Evolutionary conservation across 1,139 yeast species (phyloP).

Genomic region (Hansenula sp.): DNA sequence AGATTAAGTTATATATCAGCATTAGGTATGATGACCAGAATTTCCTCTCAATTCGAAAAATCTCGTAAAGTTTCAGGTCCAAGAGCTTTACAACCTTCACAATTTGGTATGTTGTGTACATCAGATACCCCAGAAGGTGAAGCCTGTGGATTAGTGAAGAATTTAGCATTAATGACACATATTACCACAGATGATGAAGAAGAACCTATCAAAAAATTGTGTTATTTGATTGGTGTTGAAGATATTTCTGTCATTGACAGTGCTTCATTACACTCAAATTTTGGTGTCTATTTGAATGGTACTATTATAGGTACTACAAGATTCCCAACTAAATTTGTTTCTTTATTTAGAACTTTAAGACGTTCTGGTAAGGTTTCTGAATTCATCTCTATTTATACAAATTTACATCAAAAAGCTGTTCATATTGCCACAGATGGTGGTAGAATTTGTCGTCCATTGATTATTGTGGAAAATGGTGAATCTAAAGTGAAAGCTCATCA

Average conservation of each 20-base stretch:
- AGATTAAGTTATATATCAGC: slow-evolving; percentile 92
- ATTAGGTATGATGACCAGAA: slow-evolving; percentile 99
- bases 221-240: slow-evolving; percentile 86
- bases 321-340: slow-evolving; percentile 77
- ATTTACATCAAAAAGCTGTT: slow-evolving; percentile 85
- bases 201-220: slow-evolving; percentile 72
- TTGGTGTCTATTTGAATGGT: slow-evolving; percentile 89
- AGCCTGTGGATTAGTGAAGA: slow-evolving; percentile 97
- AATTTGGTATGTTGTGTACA: slow-evolving; percentile 97
- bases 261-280: slow-evolving; percentile 76
- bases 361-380: slow-evolving; percentile 85
- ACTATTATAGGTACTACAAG: slow-evolving; percentile 87
- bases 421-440: slow-evolving; percentile 99
- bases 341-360: slow-evolving; percentile 72
- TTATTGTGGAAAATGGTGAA: slow-evolving; percentile 70
- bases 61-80: slow-evolving; percentile 98
- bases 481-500: slow-evolving; percentile 74
- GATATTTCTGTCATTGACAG: slow-evolving; percentile 79
- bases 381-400: slow-evolving; percentile 86
- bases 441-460: slow-evolving; percentile 93
- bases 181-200: slow-evolving; percentile 98
- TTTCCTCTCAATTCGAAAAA: slow-evolving; percentile 95
- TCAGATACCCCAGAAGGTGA: slow-evolving; percentile 99
- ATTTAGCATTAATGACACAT: slow-evolving; percentile 96
- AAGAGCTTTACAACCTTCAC: slow-evolving; percentile 98